Conservation (phyloP, 768 basidiomycete genomes). For the Fistulinella prunicolor region DNA sequence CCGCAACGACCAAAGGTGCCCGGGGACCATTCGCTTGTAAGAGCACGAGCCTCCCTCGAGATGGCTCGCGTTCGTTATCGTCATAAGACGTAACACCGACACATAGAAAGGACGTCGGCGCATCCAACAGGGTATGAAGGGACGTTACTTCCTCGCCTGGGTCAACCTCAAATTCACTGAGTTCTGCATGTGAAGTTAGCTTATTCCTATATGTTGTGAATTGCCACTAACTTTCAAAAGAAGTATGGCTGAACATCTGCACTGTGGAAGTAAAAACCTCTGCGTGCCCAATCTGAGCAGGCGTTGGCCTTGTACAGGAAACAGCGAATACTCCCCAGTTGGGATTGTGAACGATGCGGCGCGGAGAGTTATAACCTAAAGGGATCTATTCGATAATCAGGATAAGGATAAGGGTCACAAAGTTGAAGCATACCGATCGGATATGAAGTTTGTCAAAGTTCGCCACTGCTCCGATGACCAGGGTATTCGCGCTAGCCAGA, state of each 20-base stretch:
- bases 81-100: slow-evolving; percentile 46
- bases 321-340: slow-evolving; percentile 60
- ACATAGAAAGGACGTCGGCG: slow-evolving; percentile 43
- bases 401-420: not conserved
- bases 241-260: slow-evolving; percentile 60
- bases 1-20: slow-evolving; percentile 32
- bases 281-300: slow-evolving; percentile 51
- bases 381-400: slow-evolving; percentile 46
- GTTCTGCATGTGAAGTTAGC: slow-evolving; percentile 17
- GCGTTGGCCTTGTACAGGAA: slow-evolving; percentile 52
- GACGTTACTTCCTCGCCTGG: slow-evolving; percentile 63
- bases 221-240: slow-evolving; percentile 56
- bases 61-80: slow-evolving; percentile 47
- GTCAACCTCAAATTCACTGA: slow-evolving; percentile 31
- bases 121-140: slow-evolving; percentile 35
- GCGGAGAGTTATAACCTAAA: slow-evolving; percentile 71
- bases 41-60: slow-evolving; percentile 59
- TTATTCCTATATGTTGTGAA: not conserved
- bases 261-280: slow-evolving; percentile 53
- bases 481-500: slow-evolving; percentile 48
- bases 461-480: slow-evolving; percentile 64
- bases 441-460: slow-evolving; percentile 80
- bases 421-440: slow-evolving; percentile 52
- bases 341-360: slow-evolving; percentile 59
- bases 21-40: slow-evolving; percentile 36